Evolutionary conservation across 441 rosid species (phyloP), one percentile per base, ranked within the genome.

Genomic region (Mallotus japonicus): DNA sequence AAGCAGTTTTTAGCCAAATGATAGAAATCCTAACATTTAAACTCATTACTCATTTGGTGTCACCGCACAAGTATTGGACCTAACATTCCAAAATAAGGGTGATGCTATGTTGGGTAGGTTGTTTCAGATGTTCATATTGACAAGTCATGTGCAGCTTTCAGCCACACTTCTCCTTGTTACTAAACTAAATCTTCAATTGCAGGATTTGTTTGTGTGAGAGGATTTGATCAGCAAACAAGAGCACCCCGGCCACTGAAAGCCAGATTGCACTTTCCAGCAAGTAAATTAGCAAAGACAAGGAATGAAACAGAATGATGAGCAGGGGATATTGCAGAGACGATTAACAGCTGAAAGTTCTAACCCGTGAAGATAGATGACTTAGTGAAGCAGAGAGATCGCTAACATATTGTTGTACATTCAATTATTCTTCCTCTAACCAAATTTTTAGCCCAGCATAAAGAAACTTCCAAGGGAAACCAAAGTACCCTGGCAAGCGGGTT

Each of bases 141-240:
- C 20, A 8, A 24, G 62, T 62, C 2, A n/a, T 12, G 14, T 15
- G 47, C 19, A 55, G 22, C 6, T 66, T 76, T 44, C 63, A 67
- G 14, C n/a, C 54, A 49, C 68, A 77, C 65, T 69, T 53, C 15
- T 67, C 58, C 72, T 58, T 51, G 53, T 62, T 40, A 62, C 57
- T 53, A 13, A 40, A 57, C 17, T 65, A 71, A 76, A 47, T 24
- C 40, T 55, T 68, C 60, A 50, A 77, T 61, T 80, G 87, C 88
- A 95, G 98, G 98, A 69, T 96, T 92, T 78, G 95, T 96, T 70
- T 96, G 99, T 71, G 97, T 96, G 54, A 88, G 98, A 66, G 98
- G 97, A 40, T 96, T 96, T 73, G 97, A 96, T 53, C 91, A 78
- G 53, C 82, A 83, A 74, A 70, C 84, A 69, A 74, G 92, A 77